Base-by-base conservation (phyloP, 1,284 basidiomycete species). In the Dichomitus squalens region DNA sequence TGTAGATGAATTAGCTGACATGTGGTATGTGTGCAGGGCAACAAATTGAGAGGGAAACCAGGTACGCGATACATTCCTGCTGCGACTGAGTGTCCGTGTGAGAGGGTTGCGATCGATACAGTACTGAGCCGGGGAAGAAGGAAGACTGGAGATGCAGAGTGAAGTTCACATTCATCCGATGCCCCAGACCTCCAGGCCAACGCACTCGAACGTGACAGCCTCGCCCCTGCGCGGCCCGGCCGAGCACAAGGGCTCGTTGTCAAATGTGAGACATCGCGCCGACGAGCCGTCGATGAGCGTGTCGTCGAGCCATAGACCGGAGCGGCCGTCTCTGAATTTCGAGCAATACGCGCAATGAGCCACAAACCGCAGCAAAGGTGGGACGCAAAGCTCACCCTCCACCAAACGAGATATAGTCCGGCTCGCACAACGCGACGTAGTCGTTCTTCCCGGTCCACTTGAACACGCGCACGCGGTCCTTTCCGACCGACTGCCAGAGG, bases 371-470 rank as follows among this genome's bases (percentile, higher is more conserved):
- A 53, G 9, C 12, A 23, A 21, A 44, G 40, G 16, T 43, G 29
- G 60, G 12, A 67, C 47, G 46, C 58, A 60, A 43, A 16, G 79
- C 90, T 63, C 64, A 94, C 93, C 95, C 94, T 66, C 95, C 95
- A 6, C 95, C 95, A 68, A 96, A 93, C 0, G 92, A 94, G 61
- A 96, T 79, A 66, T 87, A 92, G 39, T 84, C 80, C 0, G 82
- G 75, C 64, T 95, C 93, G 71, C 93, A 94, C 2, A 97, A 78
- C 20, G 93, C 87, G 55, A 97, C 89, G 68, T 98, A 98, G 58
- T 91, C 89, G 70, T 98, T 98, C 70, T 77, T 84, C 0, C 94
- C 95, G 1, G 96, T 96, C 89, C 94, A 96, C 41, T 82, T 86
- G 78, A 85, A 98, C 25, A 92, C 79, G 18, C 82, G 74, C 40